phyloP scores from a whole-genome alignment of 192 early-diverging fungal species.

The Podila horticola region DNA sequence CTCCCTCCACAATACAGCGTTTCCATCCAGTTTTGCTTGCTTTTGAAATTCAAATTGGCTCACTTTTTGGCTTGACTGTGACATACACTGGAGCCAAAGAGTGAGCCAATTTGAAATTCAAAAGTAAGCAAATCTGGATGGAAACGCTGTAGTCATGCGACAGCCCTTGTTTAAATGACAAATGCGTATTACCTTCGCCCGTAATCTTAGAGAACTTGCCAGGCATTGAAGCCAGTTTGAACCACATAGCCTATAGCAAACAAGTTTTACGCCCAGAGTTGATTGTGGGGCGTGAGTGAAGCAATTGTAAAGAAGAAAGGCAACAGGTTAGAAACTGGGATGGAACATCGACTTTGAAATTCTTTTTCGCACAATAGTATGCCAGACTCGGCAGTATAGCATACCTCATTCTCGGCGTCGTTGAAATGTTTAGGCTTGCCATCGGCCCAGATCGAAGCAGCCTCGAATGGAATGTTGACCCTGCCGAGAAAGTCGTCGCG shows the following conservation, averaged over 20 bases:
- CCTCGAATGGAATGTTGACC: conserved; percentile 63
- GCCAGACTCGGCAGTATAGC: background rate
- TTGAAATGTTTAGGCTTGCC: conserved; percentile 55
- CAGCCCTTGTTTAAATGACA: background rate
- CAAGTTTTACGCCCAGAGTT: too few relatives aligned
- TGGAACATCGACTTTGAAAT: too few relatives aligned
- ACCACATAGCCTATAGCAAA: conserved; percentile 27
- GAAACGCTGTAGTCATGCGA: too few relatives aligned
- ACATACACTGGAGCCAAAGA: too few relatives aligned
- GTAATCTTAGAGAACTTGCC: conserved; percentile 43
- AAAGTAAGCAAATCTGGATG: too few relatives aligned
- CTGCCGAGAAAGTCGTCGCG: conserved; percentile 75
- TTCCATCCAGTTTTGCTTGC: too few relatives aligned
- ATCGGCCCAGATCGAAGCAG: conserved; percentile 57
- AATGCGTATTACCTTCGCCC: conserved; percentile 28
- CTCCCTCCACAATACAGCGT: too few relatives aligned
- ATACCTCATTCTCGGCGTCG: conserved; percentile 64
- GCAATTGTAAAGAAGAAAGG: background rate
- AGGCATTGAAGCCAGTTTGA: conserved; percentile 31
- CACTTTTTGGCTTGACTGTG: too few relatives aligned
- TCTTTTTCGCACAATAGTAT: too few relatives aligned
- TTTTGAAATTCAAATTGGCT: too few relatives aligned
- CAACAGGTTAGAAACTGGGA: too few relatives aligned
- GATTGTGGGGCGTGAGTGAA: background rate
- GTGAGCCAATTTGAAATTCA: too few relatives aligned